Conservation (phyloP, 78 protist genomes). For the Polysphondylium violaceum region DNA sequence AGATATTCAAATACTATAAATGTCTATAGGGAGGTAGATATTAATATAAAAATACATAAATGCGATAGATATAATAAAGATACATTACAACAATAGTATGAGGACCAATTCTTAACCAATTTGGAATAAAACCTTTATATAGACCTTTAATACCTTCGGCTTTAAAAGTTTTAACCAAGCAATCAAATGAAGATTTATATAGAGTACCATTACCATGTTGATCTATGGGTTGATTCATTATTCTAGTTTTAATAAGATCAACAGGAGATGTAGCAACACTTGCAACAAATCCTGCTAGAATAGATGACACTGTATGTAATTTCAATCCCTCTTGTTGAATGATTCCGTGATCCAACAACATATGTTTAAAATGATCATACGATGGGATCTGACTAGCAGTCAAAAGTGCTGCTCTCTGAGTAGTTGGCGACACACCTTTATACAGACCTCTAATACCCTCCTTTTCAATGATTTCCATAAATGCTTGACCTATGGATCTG, state of each 20-base stretch:
- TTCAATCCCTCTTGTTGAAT: conserved; percentile 29
- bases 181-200: conserved; percentile 60
- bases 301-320: conserved; percentile 30
- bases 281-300: conserved; percentile 83
- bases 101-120: conserved; percentile 72
- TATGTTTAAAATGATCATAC: conserved; percentile 77
- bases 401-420: conserved; percentile 75
- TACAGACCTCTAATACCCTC: conserved; percentile 73
- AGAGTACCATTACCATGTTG: conserved; percentile 14
- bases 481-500: conserved; percentile 35
- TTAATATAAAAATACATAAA: not conserved
- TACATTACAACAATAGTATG: conserved; percentile 44
- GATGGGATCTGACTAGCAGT: conserved; percentile 79
- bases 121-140: conserved; percentile 81
- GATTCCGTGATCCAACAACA: conserved; percentile 23
- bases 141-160: conserved; percentile 78
- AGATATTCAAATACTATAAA: conserved; percentile 54
- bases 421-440: conserved; percentile 71
- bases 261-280: conserved; percentile 55
- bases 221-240: conserved; percentile 79
- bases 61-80: not conserved
- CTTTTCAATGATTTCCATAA: conserved; percentile 8
- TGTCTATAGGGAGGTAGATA: not conserved
- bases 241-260: conserved; percentile 75
- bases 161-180: conserved; percentile 52